These are phyloP conservation scores for Biscogniauxia sp. DNA, from an alignment of 2,329 filamentous ascomycete genomes.

Conservation along the genomic window DNA sequence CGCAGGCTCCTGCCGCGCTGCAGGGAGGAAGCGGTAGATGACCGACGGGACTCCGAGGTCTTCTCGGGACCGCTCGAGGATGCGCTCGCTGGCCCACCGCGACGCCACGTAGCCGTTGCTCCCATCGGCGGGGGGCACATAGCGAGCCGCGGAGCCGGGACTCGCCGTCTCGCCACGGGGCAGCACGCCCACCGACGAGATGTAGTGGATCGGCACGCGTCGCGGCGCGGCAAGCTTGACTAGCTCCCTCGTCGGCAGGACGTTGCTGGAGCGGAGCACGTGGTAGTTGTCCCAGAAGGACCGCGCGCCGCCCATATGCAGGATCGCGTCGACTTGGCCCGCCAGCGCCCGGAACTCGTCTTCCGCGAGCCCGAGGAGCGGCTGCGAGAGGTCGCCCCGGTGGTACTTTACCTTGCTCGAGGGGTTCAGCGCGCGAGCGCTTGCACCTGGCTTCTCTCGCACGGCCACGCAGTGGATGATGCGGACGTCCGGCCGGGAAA, in stretches of 20 bases:
- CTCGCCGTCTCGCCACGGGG: neutral
- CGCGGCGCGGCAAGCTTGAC: slow-evolving; percentile 16
- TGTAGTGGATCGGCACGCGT: slow-evolving; percentile 8
- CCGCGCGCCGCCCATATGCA: slow-evolving; percentile 42
- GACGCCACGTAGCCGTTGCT: slow-evolving; percentile 8
- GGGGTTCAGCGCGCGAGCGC: too few relatives aligned
- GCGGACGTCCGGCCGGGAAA: neutral
- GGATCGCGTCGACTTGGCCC: slow-evolving; percentile 39
- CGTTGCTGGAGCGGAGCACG: slow-evolving; percentile 21
- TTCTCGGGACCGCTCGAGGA: slow-evolving; percentile 18
- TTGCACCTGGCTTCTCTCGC: neutral
- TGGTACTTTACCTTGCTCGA: slow-evolving; percentile 30
- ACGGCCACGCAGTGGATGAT: slow-evolving; percentile 21
- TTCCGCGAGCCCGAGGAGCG: slow-evolving; percentile 35
- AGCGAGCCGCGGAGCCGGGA: slow-evolving; percentile 17
- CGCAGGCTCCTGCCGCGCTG: neutral
- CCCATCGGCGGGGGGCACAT: slow-evolving; percentile 8
- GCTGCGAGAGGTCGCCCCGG: slow-evolving; percentile 32
- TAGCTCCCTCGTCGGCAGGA: slow-evolving; percentile 26
- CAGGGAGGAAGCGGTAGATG: slow-evolving; percentile 9
- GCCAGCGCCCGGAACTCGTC: slow-evolving; percentile 25
- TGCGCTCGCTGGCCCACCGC: slow-evolving; percentile 25
- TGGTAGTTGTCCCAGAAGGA: slow-evolving; percentile 28
- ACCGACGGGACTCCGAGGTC: slow-evolving; percentile 1
- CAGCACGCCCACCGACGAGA: slow-evolving; percentile 6